phyloP scores from a whole-genome alignment of 345 rosid genomes.

The Psidium guajava region DNA sequence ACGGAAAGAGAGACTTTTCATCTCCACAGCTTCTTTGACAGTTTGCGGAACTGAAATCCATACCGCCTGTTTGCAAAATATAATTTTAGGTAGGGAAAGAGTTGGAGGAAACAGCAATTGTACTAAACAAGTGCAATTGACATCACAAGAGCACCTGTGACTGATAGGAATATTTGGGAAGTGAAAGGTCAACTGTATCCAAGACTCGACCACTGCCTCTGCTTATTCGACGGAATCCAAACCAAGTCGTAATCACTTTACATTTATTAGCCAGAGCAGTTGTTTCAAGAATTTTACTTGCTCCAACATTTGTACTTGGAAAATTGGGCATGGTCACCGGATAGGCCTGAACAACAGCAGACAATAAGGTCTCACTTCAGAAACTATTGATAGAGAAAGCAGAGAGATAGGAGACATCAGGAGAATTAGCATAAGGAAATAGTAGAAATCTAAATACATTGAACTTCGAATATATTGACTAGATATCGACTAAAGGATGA shows the following conservation, averaged over 20 bases:
- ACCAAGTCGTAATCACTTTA: conserved; percentile 76
- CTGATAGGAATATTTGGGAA: conserved; percentile 68
- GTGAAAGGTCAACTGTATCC: conserved; percentile 50
- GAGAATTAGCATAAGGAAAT: not conserved
- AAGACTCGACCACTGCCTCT: conserved; percentile 34
- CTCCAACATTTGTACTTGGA: conserved; percentile 5
- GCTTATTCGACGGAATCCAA: conserved; percentile 54
- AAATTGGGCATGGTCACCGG: conserved; percentile 24
- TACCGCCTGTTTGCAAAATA: conserved; percentile 46
- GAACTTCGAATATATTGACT: not conserved
- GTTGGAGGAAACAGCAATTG: not conserved
- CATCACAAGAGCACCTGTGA: conserved; percentile 48
- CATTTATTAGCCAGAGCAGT: conserved; percentile 68
- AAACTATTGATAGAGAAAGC: not conserved
- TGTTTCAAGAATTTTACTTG: conserved; percentile 23
- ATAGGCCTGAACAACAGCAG: conserved; percentile 49
- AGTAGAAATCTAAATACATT: not conserved
- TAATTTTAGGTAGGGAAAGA: not conserved
- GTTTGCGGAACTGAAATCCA: conserved; percentile 77
- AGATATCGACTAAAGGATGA: not conserved
- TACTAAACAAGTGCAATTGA: not conserved
- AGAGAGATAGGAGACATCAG: not conserved
- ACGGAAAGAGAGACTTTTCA: conserved; percentile 26
- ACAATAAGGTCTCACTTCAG: not conserved
- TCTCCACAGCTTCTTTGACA: conserved; percentile 36